These are phyloP conservation scores for Hebeloma cylindrosporum DNA, from an alignment of 768 basidiomycete species.

Conservation along the genomic window DNA sequence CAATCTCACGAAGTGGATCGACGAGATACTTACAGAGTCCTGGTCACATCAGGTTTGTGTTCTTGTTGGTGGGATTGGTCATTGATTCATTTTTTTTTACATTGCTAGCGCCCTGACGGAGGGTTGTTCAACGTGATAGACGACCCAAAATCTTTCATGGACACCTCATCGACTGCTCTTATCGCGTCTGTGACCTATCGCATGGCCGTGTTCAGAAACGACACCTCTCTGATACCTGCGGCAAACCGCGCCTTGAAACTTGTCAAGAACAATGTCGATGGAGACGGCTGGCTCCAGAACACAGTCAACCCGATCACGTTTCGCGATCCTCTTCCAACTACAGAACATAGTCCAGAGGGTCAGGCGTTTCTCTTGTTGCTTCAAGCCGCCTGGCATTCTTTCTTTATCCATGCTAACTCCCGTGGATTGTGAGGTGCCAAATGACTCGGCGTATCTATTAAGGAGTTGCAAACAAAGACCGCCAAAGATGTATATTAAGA, in stretches of 20 bases:
- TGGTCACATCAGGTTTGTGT: slow-evolving; percentile 44
- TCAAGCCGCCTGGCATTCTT: slow-evolving; percentile 40
- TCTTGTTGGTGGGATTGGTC: neutral
- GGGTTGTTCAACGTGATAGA: slow-evolving; percentile 55
- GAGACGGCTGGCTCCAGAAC: slow-evolving; percentile 43
- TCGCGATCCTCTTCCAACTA: slow-evolving; percentile 33
- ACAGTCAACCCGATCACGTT: slow-evolving; percentile 54
- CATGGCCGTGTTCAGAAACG: slow-evolving; percentile 43
- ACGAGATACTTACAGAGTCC: slow-evolving; percentile 47
- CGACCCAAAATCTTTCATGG: slow-evolving; percentile 48
- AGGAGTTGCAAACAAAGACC: too few relatives aligned
- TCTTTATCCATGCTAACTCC: slow-evolving; percentile 1
- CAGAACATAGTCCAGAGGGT: slow-evolving; percentile 52
- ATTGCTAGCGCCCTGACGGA: slow-evolving; percentile 39
- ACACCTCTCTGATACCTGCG: slow-evolving; percentile 34
- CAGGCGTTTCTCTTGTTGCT: slow-evolving; percentile 60
- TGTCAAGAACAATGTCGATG: slow-evolving; percentile 37
- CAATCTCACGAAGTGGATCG: slow-evolving; percentile 52
- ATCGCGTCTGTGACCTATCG: slow-evolving; percentile 58
- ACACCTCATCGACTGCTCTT: slow-evolving; percentile 56
- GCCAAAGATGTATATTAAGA: too few relatives aligned
- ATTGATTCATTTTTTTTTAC: neutral
- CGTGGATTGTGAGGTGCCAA: neutral
- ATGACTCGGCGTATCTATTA: too few relatives aligned
- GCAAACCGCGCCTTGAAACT: slow-evolving; percentile 42